Percentiles rank a stretch among this genome's conserved stretches.
phyloP scores from a whole-genome alignment of 371 early-diverging fungal genomes.

The Enterocytospora artemiae region DNA sequence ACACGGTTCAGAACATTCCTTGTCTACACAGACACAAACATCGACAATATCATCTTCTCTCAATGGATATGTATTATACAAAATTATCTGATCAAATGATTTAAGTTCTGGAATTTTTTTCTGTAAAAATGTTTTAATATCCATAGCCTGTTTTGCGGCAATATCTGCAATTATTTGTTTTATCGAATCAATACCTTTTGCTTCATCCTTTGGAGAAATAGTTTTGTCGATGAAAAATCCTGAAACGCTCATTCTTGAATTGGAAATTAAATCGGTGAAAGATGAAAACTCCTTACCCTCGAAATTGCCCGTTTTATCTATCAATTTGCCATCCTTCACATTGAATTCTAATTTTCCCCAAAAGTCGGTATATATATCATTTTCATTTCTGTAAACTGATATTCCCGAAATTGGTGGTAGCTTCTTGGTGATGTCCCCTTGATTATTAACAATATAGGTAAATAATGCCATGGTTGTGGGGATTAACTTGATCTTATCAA shows the following conservation, averaged over 20 bases:
- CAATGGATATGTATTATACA: slow-evolving; percentile 8
- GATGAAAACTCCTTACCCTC: slow-evolving; percentile 21
- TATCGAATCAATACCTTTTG: slow-evolving; percentile 25
- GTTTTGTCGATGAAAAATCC: slow-evolving; percentile 46
- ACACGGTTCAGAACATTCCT: slow-evolving; percentile 43
- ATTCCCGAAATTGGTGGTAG: slow-evolving; percentile 24
- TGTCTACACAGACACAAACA: slow-evolving; percentile 48
- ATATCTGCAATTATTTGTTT: slow-evolving; percentile 46
- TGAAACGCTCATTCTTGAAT: slow-evolving; percentile 37
- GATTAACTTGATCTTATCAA: slow-evolving; percentile 14
- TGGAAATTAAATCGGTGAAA: slow-evolving; percentile 27
- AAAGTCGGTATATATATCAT: slow-evolving; percentile 42
- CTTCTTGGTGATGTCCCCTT: slow-evolving; percentile 18
- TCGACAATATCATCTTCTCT: slow-evolving; percentile 22
- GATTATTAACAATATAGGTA: slow-evolving; percentile 16
- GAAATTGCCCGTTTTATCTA: slow-evolving; percentile 45
- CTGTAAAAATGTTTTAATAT: slow-evolving; percentile 25
- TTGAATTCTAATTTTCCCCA: slow-evolving; percentile 47
- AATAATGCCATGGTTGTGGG: slow-evolving; percentile 7
- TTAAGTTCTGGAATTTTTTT: slow-evolving; percentile 20
- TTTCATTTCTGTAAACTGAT: slow-evolving; percentile 30
- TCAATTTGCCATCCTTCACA: slow-evolving; percentile 18
- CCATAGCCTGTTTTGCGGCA: slow-evolving; percentile 34
- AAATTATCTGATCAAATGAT: slow-evolving; percentile 33
- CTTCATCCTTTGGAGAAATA: slow-evolving; percentile 8